phyloP scores from a whole-genome alignment of 1,284 basidiomycete genomes.

The Coniophora puteana region DNA sequence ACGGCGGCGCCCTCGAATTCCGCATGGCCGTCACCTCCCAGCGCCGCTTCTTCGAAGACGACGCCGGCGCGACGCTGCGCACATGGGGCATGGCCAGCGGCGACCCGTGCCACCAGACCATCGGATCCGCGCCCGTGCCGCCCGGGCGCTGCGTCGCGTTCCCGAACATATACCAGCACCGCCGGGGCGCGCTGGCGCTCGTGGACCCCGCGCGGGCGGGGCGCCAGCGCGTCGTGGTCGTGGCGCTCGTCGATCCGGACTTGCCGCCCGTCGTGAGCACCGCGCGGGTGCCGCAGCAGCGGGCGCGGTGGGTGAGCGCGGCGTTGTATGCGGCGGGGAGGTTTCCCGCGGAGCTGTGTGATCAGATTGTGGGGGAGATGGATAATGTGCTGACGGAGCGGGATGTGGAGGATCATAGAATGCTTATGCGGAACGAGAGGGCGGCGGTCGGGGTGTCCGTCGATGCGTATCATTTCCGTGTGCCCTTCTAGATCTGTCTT shows the following conservation, averaged over 20 bases:
- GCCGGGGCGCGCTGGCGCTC: constrained; percentile 32
- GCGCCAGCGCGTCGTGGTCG: constrained; percentile 33
- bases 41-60: constrained; percentile 35
- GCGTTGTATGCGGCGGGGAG: constrained; percentile 28
- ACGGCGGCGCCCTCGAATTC: constrained; percentile 33
- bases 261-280: constrained; percentile 38
- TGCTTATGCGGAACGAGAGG: constrained; percentile 30
- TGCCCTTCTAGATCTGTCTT: constrained; percentile 40
- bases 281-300: constrained; percentile 40
- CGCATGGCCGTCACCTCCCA: constrained; percentile 48
- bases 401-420: constrained; percentile 33
- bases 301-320: constrained; percentile 36
- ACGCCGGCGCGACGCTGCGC: constrained; percentile 39
- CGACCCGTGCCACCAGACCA: constrained; percentile 43
- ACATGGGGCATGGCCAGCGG: constrained; percentile 46
- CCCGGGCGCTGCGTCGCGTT: constrained; percentile 40
- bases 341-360: constrained; percentile 33
- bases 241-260: constrained; percentile 47
- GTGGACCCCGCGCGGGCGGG: constrained; percentile 33
- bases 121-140: constrained; percentile 35
- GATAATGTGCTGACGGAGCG: constrained; percentile 35
- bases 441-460: constrained; percentile 34
- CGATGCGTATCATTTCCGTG: constrained; percentile 42
- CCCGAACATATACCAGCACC: constrained; percentile 53
- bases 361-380: constrained; percentile 34